Percentiles rank a stretch among this genome's conserved stretches.
phyloP scores from a whole-genome alignment of 2,329 filamentous ascomycete genomes.

The Phaeosphaeria sp. region DNA sequence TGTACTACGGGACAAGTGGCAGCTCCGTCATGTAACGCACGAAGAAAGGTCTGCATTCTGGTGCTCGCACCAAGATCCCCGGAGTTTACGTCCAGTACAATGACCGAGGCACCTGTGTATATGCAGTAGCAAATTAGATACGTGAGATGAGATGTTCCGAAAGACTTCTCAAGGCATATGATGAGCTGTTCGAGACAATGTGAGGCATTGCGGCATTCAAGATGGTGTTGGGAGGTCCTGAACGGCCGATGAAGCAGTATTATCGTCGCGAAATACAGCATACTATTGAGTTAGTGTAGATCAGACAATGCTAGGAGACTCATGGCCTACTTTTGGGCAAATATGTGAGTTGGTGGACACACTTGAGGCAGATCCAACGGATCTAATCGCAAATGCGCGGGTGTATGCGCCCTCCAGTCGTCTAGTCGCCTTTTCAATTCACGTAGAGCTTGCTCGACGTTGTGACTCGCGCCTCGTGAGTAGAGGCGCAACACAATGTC shows the following conservation, averaged over 20 bases:
- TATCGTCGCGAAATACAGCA: neutral
- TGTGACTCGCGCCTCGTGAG: too few species aligned
- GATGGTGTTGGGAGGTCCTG: neutral
- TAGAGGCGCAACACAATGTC: too few species aligned
- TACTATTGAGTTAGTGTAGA: neutral
- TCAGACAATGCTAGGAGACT: too few species aligned
- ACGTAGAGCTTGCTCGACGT: too few species aligned
- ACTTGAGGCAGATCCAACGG: too few species aligned
- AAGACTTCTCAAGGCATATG: neutral
- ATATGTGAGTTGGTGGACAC: too few species aligned
- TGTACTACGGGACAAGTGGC: neutral
- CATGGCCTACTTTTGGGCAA: too few species aligned
- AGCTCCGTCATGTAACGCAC: neutral
- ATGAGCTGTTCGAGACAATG: neutral
- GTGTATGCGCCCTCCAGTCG: too few species aligned
- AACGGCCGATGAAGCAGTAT: neutral
- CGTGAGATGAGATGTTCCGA: neutral
- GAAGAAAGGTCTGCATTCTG: neutral
- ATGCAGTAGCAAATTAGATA: neutral
- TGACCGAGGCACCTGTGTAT: neutral
- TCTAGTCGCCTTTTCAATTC: too few species aligned
- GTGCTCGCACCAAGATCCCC: neutral
- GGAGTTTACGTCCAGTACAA: neutral
- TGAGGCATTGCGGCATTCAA: neutral
- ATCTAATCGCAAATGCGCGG: too few species aligned